Conservation (phyloP, 1,284 basidiomycete species). For the Grifola frondosa region DNA sequence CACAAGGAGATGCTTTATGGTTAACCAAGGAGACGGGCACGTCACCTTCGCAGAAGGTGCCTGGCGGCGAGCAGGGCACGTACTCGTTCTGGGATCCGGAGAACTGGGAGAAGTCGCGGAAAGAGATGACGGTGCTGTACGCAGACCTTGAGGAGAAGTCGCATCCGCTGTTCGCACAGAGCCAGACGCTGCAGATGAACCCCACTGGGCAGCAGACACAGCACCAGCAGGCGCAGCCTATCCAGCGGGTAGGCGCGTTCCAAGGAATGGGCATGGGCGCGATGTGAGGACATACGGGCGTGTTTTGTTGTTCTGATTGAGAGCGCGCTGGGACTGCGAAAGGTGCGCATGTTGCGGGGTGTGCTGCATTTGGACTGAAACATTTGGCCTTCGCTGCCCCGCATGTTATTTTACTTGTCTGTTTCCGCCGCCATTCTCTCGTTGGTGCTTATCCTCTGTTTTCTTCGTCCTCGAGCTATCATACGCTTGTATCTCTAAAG, state of each 20-base stretch:
- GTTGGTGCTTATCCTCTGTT: constrained; percentile 13
- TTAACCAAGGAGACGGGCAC: constrained; percentile 91
- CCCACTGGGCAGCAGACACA: constrained; percentile 29
- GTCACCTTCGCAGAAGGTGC: constrained; percentile 81
- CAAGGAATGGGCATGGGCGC: constrained; percentile 38
- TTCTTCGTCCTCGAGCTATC: constrained; percentile 28
- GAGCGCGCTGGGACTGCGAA: not conserved
- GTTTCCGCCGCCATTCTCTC: constrained; percentile 9
- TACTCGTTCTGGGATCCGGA: constrained; percentile 94
- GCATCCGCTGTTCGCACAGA: constrained; percentile 57
- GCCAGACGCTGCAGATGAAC: constrained; percentile 51
- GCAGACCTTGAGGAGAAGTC: constrained; percentile 85
- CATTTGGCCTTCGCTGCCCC: constrained; percentile 3
- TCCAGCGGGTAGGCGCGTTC: constrained; percentile 29
- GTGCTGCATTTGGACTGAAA: constrained; percentile 21
- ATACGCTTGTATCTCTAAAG: constrained; percentile 39
- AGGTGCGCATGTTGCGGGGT: too few species aligned
- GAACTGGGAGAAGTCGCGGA: constrained; percentile 83
- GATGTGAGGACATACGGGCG: constrained; percentile 32
- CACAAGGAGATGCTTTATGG: constrained; percentile 95
- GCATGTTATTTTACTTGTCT: constrained; percentile 12
- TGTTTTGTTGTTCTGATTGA: not conserved
- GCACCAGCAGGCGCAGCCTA: constrained; percentile 36
- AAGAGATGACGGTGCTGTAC: constrained; percentile 87
- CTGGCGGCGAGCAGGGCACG: constrained; percentile 85